Evolutionary conservation across 2,329 filamentous ascomycete species (phyloP).

Genomic region (Alternaria ethzedia): DNA sequence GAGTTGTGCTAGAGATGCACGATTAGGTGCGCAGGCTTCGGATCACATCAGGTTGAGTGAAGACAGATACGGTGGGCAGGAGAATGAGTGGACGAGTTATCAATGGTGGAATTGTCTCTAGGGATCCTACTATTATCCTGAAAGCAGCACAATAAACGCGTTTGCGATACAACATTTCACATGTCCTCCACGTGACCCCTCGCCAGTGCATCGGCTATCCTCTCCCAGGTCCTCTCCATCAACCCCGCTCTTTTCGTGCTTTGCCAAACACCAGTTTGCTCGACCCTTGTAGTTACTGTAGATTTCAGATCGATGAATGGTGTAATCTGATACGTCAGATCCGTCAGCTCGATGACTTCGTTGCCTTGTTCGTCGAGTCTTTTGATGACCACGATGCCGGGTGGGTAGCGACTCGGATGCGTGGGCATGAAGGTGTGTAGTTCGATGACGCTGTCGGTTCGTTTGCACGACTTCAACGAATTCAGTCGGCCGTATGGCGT

Average conservation of each 20-base stretch:
- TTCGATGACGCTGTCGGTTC: neutral
- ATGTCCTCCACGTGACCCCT: neutral
- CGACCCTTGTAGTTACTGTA: too few relatives aligned
- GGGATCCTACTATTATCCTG: neutral
- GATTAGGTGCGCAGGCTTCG: neutral
- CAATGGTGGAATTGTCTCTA: neutral
- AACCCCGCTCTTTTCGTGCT: neutral
- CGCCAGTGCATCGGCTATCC: neutral
- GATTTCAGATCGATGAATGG: neutral
- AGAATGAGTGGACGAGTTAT: neutral
- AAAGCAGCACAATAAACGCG: neutral
- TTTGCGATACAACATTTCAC: neutral
- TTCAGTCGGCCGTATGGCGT: too few relatives aligned
- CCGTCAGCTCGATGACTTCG: neutral
- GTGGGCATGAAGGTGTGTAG: neutral
- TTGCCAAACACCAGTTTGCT: neutral
- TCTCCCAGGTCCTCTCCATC: neutral
- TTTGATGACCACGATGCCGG: conserved; percentile 1
- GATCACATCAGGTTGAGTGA: too few relatives aligned
- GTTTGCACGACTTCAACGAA: neutral
- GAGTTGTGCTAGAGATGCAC: conserved; percentile 41
- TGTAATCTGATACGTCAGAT: neutral
- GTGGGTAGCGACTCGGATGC: neutral
- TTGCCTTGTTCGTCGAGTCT: neutral
- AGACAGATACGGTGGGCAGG: neutral